These are phyloP conservation scores for Talaromyces funiculosus DNA, from an alignment of 2,329 filamentous ascomycete species.

Conservation along the genomic window DNA sequence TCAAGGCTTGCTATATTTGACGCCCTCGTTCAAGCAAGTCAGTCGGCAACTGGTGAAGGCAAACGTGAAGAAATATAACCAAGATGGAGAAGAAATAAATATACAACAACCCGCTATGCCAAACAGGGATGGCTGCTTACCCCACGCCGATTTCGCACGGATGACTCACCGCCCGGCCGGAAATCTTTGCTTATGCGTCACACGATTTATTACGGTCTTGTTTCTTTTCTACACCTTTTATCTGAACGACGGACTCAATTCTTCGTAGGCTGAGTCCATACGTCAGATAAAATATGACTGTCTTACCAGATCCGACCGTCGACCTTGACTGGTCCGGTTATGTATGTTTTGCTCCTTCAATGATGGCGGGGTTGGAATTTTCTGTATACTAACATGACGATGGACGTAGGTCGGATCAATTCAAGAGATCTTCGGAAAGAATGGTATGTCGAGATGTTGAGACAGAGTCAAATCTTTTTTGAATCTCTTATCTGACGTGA, in stretches of 20 bases:
- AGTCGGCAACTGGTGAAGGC: no score
- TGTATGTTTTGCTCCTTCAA: slow-evolving; percentile 17
- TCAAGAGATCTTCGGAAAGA: slow-evolving; percentile 39
- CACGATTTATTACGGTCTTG: background rate
- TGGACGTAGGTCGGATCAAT: slow-evolving; percentile 30
- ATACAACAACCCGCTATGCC: background rate
- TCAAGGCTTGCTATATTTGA: background rate
- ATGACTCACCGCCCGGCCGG: slow-evolving; percentile 12
- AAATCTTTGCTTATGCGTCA: slow-evolving; percentile 10
- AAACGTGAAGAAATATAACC: background rate
- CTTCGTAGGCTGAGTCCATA: background rate
- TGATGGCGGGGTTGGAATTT: background rate
- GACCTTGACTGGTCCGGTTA: slow-evolving; percentile 43
- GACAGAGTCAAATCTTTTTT: background rate
- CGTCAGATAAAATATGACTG: background rate
- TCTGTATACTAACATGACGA: background rate
- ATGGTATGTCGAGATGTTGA: slow-evolving; percentile 31
- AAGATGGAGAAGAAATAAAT: background rate
- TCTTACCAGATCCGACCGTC: slow-evolving; percentile 37
- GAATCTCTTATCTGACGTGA: background rate
- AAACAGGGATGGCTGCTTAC: background rate
- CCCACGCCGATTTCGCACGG: slow-evolving; percentile 14
- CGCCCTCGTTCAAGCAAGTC: background rate
- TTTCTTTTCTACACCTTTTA: background rate
- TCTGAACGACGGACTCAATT: background rate